Percentiles rank a stretch among this genome's conserved stretches.
Conservation (phyloP, 768 basidiomycete species). For the Termitomyces sp. region DNA sequence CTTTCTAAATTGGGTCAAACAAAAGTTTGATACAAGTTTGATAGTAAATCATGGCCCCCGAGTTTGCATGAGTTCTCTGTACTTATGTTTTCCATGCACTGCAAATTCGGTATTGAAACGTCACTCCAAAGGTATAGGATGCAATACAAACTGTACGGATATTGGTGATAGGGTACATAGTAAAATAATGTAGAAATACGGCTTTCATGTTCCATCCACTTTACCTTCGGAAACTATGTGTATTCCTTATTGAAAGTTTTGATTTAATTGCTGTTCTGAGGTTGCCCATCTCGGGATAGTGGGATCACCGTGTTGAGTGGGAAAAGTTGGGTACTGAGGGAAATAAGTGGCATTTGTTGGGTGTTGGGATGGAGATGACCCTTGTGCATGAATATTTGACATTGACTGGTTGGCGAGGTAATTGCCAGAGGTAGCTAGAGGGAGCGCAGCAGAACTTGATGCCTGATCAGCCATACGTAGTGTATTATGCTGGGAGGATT, state of each 20-base stretch:
- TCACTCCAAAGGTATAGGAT: background rate
- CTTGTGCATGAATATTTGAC: background rate
- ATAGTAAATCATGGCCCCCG: background rate
- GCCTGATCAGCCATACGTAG: background rate
- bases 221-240: background rate
- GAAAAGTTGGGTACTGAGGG: constrained; percentile 16
- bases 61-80: too few species aligned
- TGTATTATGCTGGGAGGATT: background rate
- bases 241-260: constrained; percentile 10
- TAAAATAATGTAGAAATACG: constrained; percentile 8
- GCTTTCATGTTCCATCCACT: background rate
- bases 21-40: background rate
- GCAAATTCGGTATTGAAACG: background rate
- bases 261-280: constrained; percentile 22
- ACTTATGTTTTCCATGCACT: background rate
- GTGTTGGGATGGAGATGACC: constrained; percentile 1
- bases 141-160: background rate
- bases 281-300: constrained; percentile 21
- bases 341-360: constrained; percentile 20
- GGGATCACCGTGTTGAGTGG: constrained; percentile 5
- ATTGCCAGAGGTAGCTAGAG: background rate
- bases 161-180: background rate
- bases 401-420: background rate
- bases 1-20: constrained; percentile 1
- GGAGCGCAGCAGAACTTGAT: background rate